A percentile compares a stretch with the other conserved stretches of the same genome.
phyloP scores from a whole-genome alignment of 1,284 basidiomycete species.

The Farysia itapuensis region DNA sequence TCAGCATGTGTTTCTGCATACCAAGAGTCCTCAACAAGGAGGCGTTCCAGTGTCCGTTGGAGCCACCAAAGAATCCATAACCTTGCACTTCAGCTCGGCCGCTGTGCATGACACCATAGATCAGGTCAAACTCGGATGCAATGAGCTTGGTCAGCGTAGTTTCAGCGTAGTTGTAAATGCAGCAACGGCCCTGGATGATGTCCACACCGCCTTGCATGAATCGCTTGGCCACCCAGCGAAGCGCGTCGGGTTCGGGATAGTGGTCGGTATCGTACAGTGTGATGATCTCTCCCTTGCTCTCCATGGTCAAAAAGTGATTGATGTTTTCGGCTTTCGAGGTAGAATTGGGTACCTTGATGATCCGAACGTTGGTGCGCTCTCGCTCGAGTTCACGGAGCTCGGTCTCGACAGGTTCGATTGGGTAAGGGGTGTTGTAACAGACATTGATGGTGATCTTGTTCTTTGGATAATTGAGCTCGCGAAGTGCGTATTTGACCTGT shows the following conservation, averaged over 20 bases:
- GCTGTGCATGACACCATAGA: slow-evolving; percentile 50
- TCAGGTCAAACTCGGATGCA: slow-evolving; percentile 49
- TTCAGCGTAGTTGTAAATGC: slow-evolving; percentile 47
- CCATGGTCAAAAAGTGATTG: slow-evolving; percentile 47
- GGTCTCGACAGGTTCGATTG: slow-evolving; percentile 43
- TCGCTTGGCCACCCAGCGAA: slow-evolving; percentile 46
- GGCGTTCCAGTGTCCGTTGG: slow-evolving; percentile 55
- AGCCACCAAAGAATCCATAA: slow-evolving; percentile 51
- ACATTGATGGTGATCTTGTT: slow-evolving; percentile 46
- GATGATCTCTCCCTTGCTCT: slow-evolving; percentile 42
- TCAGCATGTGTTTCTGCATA: slow-evolving; percentile 50
- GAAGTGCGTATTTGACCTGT: slow-evolving; percentile 45
- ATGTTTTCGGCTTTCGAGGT: slow-evolving; percentile 52
- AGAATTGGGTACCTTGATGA: slow-evolving; percentile 47
- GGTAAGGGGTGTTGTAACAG: slow-evolving; percentile 49
- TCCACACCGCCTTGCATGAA: slow-evolving; percentile 50
- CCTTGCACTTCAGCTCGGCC: slow-evolving; percentile 47
- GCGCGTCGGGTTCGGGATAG: slow-evolving; percentile 43
- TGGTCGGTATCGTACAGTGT: slow-evolving; percentile 52
- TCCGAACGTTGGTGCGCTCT: slow-evolving; percentile 33
- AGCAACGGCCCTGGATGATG: slow-evolving; percentile 52
- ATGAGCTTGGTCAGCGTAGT: slow-evolving; percentile 41
- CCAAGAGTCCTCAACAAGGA: slow-evolving; percentile 43
- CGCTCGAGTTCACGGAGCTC: slow-evolving; percentile 30
- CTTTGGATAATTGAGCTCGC: slow-evolving; percentile 44